Evolutionary conservation across 768 basidiomycete genomes (phyloP), one percentile per base, ranked within the genome.

Genomic region (Suillus luteus): DNA sequence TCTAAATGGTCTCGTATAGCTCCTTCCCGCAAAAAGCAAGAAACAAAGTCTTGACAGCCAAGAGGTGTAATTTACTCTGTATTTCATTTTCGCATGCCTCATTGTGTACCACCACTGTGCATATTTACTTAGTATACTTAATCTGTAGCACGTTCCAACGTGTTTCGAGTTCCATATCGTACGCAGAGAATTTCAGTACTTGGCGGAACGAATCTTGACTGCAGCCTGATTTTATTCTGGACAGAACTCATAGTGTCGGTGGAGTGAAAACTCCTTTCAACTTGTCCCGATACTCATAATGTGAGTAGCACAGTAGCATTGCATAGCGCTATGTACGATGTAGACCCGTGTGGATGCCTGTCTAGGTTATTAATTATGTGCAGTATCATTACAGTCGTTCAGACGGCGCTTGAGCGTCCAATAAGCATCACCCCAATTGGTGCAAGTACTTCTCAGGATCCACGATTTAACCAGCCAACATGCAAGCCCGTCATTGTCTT

Each of bases 401-500:
- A 3, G 31, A 19, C 31, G 31, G 22, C 12, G 17, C 31, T 24
- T 37, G 7, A 22, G 33, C 11, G n/a, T 55, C 35, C 22, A 35
- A n/a, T 38, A 22, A 55, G 37, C n/a, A 22, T n/a, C n/a, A n/a
- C 35, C n/a, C 33, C 7, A 38, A 10, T 38, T 40, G 37, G 22
- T 57, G 22, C 9, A 40, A 33, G 17, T 24, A n/a, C 14, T 22
- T 58, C 12, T 49, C 31, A 68, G 15, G 73, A 68, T 41, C 57
- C 57, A 31, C 80, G 77, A 55, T 77, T 74, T 64, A 95, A 77
- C 91, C 92, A 95, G 8, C 92, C 92, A 52, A 94, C 90, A 66
- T 93, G 86, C 64, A 95, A 76, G 5, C 88, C 90, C 24, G 89
- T 92, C 91, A 94, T 92, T 58, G 80, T 82, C 40, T 89, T 86